Evolutionary conservation across 2,329 filamentous ascomycete species (phyloP).

Genomic region (Ophiocordyceps camponoti-saundersi): DNA sequence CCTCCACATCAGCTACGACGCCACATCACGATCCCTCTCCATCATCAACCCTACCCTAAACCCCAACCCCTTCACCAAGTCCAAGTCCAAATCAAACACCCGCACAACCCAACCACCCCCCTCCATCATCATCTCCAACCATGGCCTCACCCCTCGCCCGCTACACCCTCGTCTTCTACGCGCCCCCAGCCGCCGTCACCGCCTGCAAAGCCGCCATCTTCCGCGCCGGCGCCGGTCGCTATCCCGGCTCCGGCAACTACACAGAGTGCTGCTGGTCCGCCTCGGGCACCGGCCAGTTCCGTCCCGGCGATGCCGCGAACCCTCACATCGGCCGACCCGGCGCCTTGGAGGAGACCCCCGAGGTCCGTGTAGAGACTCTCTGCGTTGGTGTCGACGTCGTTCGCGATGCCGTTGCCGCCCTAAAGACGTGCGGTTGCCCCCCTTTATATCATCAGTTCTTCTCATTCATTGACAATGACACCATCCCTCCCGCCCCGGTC

Average conservation of each 20-base stretch:
- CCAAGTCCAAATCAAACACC: background rate
- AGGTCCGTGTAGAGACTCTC: conserved; percentile 45
- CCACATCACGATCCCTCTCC: too few relatives aligned
- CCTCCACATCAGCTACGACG: too few relatives aligned
- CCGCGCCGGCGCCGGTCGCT: conserved; percentile 37
- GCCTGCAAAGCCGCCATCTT: conserved; percentile 38
- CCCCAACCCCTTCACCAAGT: background rate
- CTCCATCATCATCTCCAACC: background rate
- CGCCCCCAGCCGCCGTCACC: conserved; percentile 24
- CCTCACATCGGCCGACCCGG: conserved; percentile 45
- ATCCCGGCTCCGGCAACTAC: conserved; percentile 32
- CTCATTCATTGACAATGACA: background rate
- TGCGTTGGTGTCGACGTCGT: conserved; percentile 41
- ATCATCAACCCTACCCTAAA: too few relatives aligned
- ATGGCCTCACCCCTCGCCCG: conserved; percentile 2
- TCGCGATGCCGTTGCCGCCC: conserved; percentile 38
- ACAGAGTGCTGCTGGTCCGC: conserved; percentile 35
- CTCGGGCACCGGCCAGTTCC: conserved; percentile 46
- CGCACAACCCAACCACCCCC: background rate
- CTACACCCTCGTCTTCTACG: conserved; percentile 31
- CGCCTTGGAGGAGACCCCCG: conserved; percentile 38
- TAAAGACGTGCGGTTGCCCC: conserved; percentile 39
- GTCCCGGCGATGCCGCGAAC: conserved; percentile 41
- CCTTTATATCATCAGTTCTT: background rate
- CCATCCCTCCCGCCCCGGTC: too few relatives aligned